Base-by-base conservation (phyloP, 306 rosid genomes). In the Carpinus viminea region DNA sequence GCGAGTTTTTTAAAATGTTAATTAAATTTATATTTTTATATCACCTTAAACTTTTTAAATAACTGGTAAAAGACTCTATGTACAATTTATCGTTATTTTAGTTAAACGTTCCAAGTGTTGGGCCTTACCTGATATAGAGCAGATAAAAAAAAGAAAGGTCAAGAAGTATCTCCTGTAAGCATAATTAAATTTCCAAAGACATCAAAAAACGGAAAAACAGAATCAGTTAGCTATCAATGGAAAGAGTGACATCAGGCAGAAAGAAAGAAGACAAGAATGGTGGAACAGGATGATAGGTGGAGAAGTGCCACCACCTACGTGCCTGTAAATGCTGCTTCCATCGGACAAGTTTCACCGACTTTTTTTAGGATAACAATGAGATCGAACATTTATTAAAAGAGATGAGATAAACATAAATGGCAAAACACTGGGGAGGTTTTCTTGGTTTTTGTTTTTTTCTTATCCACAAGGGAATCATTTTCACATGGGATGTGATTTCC, bases 311-410 rank as follows among this genome's bases (percentile, higher is more conserved):
- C 78, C 88, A 60, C 80, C 84, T 88, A 85, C 92, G 90, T 86
- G 88, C 94, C 87, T 84, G 79, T 78, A 72, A 76, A 83, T 82
- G 87, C 86, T 86, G 84, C 87, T 78, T 85, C 84, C 79, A 46
- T 59, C 73, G 1, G 88, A 77, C 91, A 84, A 77, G 90, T 87
- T 83, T 82, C 88, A 36, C 64, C 68, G 78, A 76, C 78, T 66
- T 68, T 70, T 56, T 62, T 72, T 51, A 41, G 75, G 79, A 88
- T 82, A 87, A 70, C 82, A 84, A 68, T 66, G 55, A 26, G 74
- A n/a, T n/a, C n/a, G n/a, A 45, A 61, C 26, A 85, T 81, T 75
- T 66, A 73, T 76, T 74, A 17, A 50, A 45, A 68, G 36, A 21
- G 10, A 73, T 65, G 52, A 24, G 21, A 34, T 12, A 59, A 53